phyloP scores from a whole-genome alignment of 441 rosid genomes.

The Omphalea diandra region DNA sequence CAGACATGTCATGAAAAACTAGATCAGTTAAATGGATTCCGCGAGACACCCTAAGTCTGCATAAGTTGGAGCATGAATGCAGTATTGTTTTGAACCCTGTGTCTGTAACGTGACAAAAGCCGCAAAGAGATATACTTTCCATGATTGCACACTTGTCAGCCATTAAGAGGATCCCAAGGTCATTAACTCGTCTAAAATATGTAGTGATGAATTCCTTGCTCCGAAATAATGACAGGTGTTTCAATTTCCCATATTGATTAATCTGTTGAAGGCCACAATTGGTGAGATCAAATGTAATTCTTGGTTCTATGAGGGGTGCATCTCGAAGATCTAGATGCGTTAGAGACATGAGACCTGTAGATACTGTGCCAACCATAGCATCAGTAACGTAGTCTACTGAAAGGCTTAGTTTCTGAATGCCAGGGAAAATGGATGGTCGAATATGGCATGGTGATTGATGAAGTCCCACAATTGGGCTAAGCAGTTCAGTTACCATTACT shows the following conservation, averaged over 20 bases:
- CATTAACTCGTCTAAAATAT: slow-evolving; percentile 77
- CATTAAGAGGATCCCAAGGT: slow-evolving; percentile 88
- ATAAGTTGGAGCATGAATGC: slow-evolving; percentile 79
- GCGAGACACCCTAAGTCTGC: slow-evolving; percentile 71
- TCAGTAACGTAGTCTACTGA: slow-evolving; percentile 79
- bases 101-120: slow-evolving; percentile 88
- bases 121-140: slow-evolving; percentile 86
- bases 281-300: slow-evolving; percentile 69
- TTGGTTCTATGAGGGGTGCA: slow-evolving; percentile 72
- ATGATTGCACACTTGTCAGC: slow-evolving; percentile 77
- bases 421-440: slow-evolving; percentile 50
- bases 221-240: slow-evolving; percentile 76
- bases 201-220: slow-evolving; percentile 71
- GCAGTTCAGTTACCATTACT: slow-evolving; percentile 70
- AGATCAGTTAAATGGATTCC: slow-evolving; percentile 76
- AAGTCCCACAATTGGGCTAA: slow-evolving; percentile 44
- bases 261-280: slow-evolving; percentile 81
- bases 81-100: slow-evolving; percentile 78
- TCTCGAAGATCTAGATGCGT: slow-evolving; percentile 88
- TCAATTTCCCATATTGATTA: slow-evolving; percentile 71
- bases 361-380: slow-evolving; percentile 65
- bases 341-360: slow-evolving; percentile 56
- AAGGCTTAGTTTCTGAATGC: slow-evolving; percentile 66
- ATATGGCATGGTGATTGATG: slow-evolving; percentile 32
- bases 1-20: slow-evolving; percentile 83